Evolutionary conservation across 257 asterid species (phyloP).

Genomic region (Solanum chilense): DNA sequence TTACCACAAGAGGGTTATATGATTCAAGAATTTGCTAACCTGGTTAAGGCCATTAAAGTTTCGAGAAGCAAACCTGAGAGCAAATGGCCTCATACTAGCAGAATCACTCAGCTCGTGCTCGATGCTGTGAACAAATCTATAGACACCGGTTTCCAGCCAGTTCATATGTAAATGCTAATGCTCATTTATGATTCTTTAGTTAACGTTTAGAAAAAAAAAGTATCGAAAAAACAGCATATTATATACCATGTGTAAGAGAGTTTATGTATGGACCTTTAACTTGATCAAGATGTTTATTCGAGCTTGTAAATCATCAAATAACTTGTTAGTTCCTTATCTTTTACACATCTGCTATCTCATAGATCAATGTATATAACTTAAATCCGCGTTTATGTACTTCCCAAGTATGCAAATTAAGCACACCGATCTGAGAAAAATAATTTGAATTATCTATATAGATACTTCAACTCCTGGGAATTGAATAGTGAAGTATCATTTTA

Average conservation of each 20-base stretch:
- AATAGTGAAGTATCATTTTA: not conserved
- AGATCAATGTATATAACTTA: not conserved
- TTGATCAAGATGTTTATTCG: not conserved
- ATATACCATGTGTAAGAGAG: not conserved
- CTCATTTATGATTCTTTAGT: not conserved
- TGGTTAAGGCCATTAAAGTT: slow-evolving; percentile 33
- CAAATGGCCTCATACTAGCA: slow-evolving; percentile 52
- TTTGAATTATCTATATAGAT: not conserved
- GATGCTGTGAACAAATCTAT: slow-evolving; percentile 64
- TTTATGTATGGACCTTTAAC: not conserved
- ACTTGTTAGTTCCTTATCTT: not conserved
- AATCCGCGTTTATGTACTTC: not conserved
- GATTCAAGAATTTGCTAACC: slow-evolving; percentile 51
- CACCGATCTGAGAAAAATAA: not conserved
- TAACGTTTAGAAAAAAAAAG: not conserved
- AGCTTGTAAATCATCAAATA: not conserved
- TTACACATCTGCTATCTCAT: not conserved
- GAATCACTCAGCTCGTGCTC: slow-evolving; percentile 25
- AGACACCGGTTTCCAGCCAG: slow-evolving; percentile 37
- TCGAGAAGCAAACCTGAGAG: slow-evolving; percentile 24
- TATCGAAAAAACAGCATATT: not conserved
- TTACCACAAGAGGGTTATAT: slow-evolving; percentile 61
- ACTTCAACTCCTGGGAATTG: not conserved
- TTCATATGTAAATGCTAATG: slow-evolving; percentile 16
- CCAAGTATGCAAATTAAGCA: not conserved